A percentile compares a stretch with the other conserved stretches of the same genome.
These are phyloP conservation scores for Avicennia marina DNA, from an alignment of 257 asterid genomes.

Conservation along the genomic window DNA sequence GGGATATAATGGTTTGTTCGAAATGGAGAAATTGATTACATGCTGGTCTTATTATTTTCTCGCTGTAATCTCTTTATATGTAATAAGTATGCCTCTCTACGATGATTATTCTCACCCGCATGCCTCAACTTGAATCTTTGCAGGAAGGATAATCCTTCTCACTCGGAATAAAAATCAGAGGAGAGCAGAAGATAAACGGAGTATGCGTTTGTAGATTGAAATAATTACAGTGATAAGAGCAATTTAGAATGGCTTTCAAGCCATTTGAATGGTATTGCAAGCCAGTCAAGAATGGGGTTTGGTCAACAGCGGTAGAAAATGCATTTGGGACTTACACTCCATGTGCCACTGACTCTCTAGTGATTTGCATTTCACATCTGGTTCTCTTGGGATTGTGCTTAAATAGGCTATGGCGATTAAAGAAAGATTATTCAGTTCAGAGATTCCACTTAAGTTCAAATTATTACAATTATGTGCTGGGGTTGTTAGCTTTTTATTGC, in stretches of 20 bases:
- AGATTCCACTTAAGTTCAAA: conserved; percentile 73
- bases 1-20: background rate
- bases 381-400: conserved; percentile 66
- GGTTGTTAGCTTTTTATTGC: conserved; percentile 69
- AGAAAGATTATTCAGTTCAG: conserved; percentile 56
- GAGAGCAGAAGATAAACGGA: conserved; percentile 11
- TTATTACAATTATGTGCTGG: conserved; percentile 65
- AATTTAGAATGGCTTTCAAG: conserved; percentile 56
- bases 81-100: background rate
- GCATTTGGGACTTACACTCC: conserved; percentile 92
- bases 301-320: conserved; percentile 76
- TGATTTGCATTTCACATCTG: conserved; percentile 59
- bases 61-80: conserved; percentile 1
- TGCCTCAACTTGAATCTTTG: conserved; percentile 17
- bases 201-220: conserved; percentile 25
- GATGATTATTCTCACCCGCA: background rate
- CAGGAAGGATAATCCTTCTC: conserved; percentile 15
- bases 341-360: conserved; percentile 76
- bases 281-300: conserved; percentile 71
- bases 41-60: background rate
- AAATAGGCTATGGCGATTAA: conserved; percentile 50
- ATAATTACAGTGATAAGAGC: conserved; percentile 4
- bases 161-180: conserved; percentile 3
- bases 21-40: background rate
- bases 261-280: conserved; percentile 85